These are phyloP conservation scores for Aspergillus chevalieri DNA, from an alignment of 2,329 filamentous ascomycete species.

Conservation along the genomic window DNA sequence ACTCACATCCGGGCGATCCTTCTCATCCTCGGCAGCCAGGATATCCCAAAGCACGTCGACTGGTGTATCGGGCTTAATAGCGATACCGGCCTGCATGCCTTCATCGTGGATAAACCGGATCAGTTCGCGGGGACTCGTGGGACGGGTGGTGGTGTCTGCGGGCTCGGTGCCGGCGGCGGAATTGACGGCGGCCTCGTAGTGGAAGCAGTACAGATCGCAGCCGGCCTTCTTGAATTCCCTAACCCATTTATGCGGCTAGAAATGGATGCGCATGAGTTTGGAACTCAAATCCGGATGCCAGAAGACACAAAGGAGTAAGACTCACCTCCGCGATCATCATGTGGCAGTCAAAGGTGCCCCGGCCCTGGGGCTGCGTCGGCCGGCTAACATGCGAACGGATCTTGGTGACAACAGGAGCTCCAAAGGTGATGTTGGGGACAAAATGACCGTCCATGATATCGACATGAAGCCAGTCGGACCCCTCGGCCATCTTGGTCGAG, in stretches of 20 bases:
- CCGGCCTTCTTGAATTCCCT: slow-evolving; percentile 89
- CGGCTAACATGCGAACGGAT: slow-evolving; percentile 79
- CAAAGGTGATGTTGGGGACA: slow-evolving; percentile 97
- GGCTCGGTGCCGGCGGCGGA: slow-evolving; percentile 80
- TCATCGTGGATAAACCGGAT: slow-evolving; percentile 85
- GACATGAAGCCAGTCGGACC: slow-evolving; percentile 89
- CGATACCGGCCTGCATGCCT: slow-evolving; percentile 86
- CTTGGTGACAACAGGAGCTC: slow-evolving; percentile 88
- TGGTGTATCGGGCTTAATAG: slow-evolving; percentile 85
- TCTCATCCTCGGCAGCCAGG: slow-evolving; percentile 63
- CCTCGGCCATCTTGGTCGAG: slow-evolving; percentile 73
- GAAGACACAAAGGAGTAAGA: not conserved
- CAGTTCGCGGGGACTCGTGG: slow-evolving; percentile 76
- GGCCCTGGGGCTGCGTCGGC: slow-evolving; percentile 63
- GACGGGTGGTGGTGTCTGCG: slow-evolving; percentile 56
- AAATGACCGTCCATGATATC: slow-evolving; percentile 99
- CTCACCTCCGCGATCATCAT: slow-evolving; percentile 98
- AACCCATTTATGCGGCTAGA: slow-evolving; percentile 96
- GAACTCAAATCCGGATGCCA: not conserved
- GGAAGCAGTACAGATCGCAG: slow-evolving; percentile 99
- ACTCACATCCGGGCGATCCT: slow-evolving; percentile 83
- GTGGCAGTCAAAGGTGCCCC: slow-evolving; percentile 96
- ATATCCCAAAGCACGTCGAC: slow-evolving; percentile 92
- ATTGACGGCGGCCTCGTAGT: slow-evolving; percentile 87
- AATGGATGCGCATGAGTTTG: not conserved